Evolutionary conservation across 2,329 filamentous ascomycete genomes (phyloP).

Genomic region (Ophiocordyceps camponoti-saundersi): DNA sequence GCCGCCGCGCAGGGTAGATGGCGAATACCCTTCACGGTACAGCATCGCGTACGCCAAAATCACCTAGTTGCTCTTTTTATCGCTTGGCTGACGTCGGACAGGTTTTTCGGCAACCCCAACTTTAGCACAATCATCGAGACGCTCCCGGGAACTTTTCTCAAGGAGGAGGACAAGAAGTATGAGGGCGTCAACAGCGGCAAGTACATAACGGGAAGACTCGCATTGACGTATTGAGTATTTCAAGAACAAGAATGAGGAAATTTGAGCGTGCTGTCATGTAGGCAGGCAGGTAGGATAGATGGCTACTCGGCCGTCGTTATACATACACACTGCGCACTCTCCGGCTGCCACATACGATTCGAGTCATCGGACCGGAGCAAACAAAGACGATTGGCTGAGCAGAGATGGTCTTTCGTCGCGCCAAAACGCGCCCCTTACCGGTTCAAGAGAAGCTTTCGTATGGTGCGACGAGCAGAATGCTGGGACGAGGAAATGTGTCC

Average conservation of each 20-base stretch:
- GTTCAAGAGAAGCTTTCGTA: too few species aligned
- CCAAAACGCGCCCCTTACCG: too few species aligned
- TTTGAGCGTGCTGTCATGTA: too few species aligned
- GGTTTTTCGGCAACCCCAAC: conserved; percentile 82
- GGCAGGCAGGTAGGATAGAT: neutral
- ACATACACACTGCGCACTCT: too few species aligned
- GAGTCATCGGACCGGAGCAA: too few species aligned
- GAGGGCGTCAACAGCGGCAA: conserved; percentile 59
- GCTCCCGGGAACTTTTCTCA: conserved; percentile 57
- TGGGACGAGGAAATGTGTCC: too few species aligned
- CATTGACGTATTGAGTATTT: conserved; percentile 47
- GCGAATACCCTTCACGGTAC: conserved; percentile 59
- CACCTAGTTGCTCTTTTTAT: neutral
- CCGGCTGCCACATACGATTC: too few species aligned
- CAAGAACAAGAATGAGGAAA: neutral
- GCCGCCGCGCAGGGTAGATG: conserved; percentile 43
- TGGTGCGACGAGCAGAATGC: too few species aligned
- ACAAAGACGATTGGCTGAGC: neutral
- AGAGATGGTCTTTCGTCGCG: neutral
- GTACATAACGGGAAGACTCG: conserved; percentile 63
- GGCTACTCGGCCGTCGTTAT: too few species aligned
- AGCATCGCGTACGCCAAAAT: conserved; percentile 53
- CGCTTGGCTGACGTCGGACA: conserved; percentile 8
- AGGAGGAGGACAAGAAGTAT: conserved; percentile 60
- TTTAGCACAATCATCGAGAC: conserved; percentile 60